Percentiles rank a stretch among this genome's conserved stretches.
Evolutionary conservation across 2,329 filamentous ascomycete genomes (phyloP).

Genomic region (Colletotrichum theobromicola): DNA sequence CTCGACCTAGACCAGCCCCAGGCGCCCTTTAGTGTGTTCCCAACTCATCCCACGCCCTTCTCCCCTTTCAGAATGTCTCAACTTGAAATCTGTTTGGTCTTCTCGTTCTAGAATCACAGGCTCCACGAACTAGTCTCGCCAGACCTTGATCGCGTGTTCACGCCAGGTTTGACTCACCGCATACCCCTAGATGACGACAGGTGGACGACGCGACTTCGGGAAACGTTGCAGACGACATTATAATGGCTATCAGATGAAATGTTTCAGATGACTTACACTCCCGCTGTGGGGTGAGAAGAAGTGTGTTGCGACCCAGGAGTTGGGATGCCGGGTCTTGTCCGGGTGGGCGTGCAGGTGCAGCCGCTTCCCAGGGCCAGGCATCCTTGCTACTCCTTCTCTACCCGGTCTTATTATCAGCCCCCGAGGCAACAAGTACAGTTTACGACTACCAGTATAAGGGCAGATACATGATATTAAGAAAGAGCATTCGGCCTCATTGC

Average conservation of each 20-base stretch:
- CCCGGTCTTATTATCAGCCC: neutral
- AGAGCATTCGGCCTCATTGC: neutral
- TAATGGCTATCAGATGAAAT: neutral
- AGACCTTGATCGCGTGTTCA: neutral
- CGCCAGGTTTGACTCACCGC: neutral
- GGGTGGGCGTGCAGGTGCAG: neutral
- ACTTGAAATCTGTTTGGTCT: neutral
- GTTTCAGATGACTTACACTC: neutral
- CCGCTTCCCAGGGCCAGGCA: neutral
- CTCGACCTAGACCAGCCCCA: neutral
- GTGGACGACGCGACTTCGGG: neutral
- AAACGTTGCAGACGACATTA: neutral
- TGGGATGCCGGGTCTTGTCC: neutral
- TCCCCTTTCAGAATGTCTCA: neutral
- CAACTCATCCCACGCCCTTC: neutral
- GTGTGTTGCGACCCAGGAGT: neutral
- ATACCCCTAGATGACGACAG: neutral
- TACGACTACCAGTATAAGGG: neutral
- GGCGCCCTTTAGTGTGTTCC: neutral
- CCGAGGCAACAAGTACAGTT: neutral
- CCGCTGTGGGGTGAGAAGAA: neutral
- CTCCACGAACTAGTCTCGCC: neutral
- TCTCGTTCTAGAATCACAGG: neutral
- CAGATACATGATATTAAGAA: neutral
- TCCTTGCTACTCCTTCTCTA: neutral